A percentile compares a stretch with the other conserved stretches of the same genome.
Evolutionary conservation across 2,329 filamentous ascomycete species (phyloP).

Genomic region (Akanthomyces muscarius): DNA sequence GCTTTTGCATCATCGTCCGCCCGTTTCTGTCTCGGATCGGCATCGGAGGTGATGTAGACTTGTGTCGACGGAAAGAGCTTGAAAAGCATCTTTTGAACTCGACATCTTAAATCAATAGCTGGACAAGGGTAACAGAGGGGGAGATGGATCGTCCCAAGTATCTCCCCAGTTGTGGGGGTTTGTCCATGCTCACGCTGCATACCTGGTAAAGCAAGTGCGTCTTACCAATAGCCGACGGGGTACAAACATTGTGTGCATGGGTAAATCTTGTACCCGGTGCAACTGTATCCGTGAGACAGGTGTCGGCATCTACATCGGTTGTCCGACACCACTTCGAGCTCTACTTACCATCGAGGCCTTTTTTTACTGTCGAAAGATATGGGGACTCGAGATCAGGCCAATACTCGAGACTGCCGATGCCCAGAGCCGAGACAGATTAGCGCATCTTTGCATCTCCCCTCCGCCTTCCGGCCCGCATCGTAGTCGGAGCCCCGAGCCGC

Average conservation of each 20-base stretch:
- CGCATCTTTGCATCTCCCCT: background rate
- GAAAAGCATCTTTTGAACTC: too few species aligned
- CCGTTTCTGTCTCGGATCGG: background rate
- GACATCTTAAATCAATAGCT: too few species aligned
- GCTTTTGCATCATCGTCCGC: background rate
- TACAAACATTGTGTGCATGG: background rate
- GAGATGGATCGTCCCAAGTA: background rate
- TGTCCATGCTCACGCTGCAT: too few species aligned
- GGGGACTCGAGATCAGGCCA: background rate
- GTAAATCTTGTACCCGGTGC: conserved; percentile 1
- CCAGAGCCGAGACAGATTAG: background rate
- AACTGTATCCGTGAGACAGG: background rate
- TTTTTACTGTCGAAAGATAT: background rate
- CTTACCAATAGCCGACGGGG: background rate
- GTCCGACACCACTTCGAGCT: background rate
- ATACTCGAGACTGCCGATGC: background rate
- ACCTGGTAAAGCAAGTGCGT: background rate
- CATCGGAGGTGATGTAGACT: too few species aligned
- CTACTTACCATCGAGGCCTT: background rate
- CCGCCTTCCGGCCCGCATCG: background rate
- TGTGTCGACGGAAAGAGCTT: background rate
- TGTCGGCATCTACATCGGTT: conserved; percentile 1
- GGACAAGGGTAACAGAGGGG: too few species aligned
- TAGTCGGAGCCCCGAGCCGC: conserved; percentile 4
- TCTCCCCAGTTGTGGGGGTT: background rate